Percentiles rank a stretch among this genome's conserved stretches.
Evolutionary conservation across 208 protist genomes (phyloP).

Genomic region (Wallacemonas sp.): DNA sequence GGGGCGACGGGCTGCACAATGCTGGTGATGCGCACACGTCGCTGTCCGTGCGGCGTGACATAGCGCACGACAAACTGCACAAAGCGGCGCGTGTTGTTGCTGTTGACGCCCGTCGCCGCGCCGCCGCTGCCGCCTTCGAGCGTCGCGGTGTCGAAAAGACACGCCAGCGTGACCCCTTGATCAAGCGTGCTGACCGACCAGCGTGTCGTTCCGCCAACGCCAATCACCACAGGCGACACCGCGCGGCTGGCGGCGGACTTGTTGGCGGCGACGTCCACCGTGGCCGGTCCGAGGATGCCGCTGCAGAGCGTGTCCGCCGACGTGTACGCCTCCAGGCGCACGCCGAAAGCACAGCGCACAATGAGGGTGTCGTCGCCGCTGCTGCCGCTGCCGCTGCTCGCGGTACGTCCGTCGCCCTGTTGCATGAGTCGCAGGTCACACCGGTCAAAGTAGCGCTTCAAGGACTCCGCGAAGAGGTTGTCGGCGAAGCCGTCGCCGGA

Average conservation of each 20-base stretch:
- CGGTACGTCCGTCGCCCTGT: not conserved
- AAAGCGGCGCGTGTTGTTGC: conserved; percentile 56
- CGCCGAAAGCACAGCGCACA: conserved; percentile 54
- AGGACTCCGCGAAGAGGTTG: conserved; percentile 79
- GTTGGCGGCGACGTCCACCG: conserved; percentile 51
- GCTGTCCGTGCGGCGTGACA: conserved; percentile 72
- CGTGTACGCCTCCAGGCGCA: conserved; percentile 73
- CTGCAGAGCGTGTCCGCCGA: conserved; percentile 72
- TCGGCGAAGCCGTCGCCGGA: conserved; percentile 95
- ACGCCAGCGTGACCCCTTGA: conserved; percentile 53
- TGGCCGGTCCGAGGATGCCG: conserved; percentile 74
- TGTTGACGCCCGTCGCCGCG: not conserved
- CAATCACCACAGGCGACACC: conserved; percentile 65
- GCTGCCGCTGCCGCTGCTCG: not conserved
- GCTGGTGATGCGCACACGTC: conserved; percentile 90
- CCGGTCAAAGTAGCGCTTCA: conserved; percentile 78
- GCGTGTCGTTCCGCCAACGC: conserved; percentile 55
- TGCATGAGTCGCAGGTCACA: conserved; percentile 44
- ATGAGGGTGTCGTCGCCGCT: not conserved
- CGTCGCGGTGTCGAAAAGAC: conserved; percentile 84
- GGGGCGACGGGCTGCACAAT: conserved; percentile 68
- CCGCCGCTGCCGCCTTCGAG: conserved; percentile 20
- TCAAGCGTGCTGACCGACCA: conserved; percentile 73
- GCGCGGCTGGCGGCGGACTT: conserved; percentile 24
- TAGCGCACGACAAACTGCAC: conserved; percentile 96